Conservation (phyloP, 1,139 yeast genomes). For the Geotrichum aggregatum region DNA sequence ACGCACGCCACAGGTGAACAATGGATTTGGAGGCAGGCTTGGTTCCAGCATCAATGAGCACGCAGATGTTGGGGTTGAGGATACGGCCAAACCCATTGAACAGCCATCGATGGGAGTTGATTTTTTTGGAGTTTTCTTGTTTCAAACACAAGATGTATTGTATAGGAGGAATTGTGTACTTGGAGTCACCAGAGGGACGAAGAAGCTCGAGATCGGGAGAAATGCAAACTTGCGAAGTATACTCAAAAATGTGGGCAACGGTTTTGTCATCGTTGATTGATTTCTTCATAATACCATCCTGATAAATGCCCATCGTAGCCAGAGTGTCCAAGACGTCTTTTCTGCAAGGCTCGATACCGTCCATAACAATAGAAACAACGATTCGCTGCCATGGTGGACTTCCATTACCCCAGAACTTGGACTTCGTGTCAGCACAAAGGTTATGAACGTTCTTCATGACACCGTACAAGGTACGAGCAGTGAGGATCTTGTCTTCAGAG, state of each 20-base stretch:
- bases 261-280: constrained; percentile 84
- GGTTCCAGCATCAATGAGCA: constrained; percentile 90
- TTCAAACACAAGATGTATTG: constrained; percentile 85
- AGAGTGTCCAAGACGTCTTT: constrained; percentile 77
- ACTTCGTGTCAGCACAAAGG: constrained; percentile 63
- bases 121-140: constrained; percentile 85
- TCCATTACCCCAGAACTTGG: constrained; percentile 57
- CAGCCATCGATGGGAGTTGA: constrained; percentile 97
- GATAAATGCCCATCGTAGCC: constrained; percentile 91
- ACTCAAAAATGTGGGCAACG: constrained; percentile 87
- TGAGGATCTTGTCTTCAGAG: constrained; percentile 71
- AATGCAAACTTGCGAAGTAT: constrained; percentile 61
- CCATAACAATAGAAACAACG: constrained; percentile 84
- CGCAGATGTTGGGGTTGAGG: constrained; percentile 79
- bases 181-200: constrained; percentile 53
- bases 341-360: constrained; percentile 88
- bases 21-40: constrained; percentile 80
- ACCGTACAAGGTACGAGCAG: constrained; percentile 89
- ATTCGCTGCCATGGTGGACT: constrained; percentile 91
- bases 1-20: constrained; percentile 85
- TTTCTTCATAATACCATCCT: constrained; percentile 89
- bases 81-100: constrained; percentile 88
- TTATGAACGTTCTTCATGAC: constrained; percentile 89
- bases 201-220: constrained; percentile 49
- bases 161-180: constrained; percentile 61